Base-by-base conservation (phyloP, 2,329 filamentous ascomycete species). In the Phoma sp. region DNA sequence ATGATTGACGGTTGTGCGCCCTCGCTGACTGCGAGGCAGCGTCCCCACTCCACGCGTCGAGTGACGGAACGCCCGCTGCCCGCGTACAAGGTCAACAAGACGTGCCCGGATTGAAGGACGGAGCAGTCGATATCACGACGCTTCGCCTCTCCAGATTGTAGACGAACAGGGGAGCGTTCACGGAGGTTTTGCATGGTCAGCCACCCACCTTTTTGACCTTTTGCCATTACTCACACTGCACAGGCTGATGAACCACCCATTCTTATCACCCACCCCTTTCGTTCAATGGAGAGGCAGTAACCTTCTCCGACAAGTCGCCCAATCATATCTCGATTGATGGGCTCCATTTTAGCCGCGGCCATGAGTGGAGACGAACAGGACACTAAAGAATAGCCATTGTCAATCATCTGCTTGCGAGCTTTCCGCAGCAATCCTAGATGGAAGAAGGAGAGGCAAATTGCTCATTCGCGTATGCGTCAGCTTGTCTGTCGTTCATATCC, bases 1-100 rank as follows among this genome's bases (percentile, higher is more conserved):
- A 90, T 77, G 86, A 96, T 95, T 94, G 90, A 94, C 90, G 88
- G 85, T 86, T 87, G 86, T 86, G 91, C 83, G 84, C 85, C 91
- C 91, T 94, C 90, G 90, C 88, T 79, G 77, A 81, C 77, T 84
- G 88, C 91, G 93, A 96, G 93, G 92, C 89, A 86, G 82, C 82
- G 83, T 82, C 84, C 88, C 89, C 82, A 82, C 77, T 78, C 77
- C 77, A 76, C 69, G 70, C 74, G 70, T 74, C 74, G 77, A 80
- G 79, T 76, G 74, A 78, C 81, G 80, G 82, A 80, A 85, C 78
- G 80, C 79, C 81, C 81, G 75, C 76, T 71, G 62, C 71, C 75
- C 75, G 77, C 74, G 64, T 58, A 43, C 58, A 60, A 61, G 61
- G 64, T 70, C 68, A 68, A 63, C 45, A 61, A 55, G 73, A 74